A percentile compares a stretch with the other conserved stretches of the same genome.
phyloP scores from a whole-genome alignment of 1,284 basidiomycete genomes.

The Cerioporus squamosus region DNA sequence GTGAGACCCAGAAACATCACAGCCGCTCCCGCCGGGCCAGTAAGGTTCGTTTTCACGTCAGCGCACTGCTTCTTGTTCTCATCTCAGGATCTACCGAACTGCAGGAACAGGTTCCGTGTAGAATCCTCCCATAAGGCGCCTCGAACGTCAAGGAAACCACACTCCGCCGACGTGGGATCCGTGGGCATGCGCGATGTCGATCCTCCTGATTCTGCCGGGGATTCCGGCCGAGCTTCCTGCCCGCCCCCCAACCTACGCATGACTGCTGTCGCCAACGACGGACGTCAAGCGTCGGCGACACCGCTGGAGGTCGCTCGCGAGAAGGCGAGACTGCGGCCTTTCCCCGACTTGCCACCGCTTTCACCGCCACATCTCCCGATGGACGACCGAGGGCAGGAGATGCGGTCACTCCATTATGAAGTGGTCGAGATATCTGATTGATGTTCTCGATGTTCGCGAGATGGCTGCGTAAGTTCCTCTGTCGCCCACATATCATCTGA shows the following conservation, averaged over 20 bases:
- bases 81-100: constrained; percentile 10
- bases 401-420: constrained; percentile 9
- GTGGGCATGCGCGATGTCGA: not conserved
- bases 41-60: constrained; percentile 25
- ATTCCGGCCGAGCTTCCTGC: not conserved
- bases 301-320: not conserved
- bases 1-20: constrained; percentile 2
- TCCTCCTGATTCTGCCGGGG: not conserved
- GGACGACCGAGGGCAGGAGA: not conserved
- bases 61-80: constrained; percentile 9
- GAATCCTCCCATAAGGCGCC: not conserved
- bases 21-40: constrained; percentile 3
- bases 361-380: constrained; percentile 17
- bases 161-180: not conserved
- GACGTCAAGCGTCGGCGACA: too few relatives aligned
- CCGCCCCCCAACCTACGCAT: not conserved
- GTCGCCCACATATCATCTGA: not conserved
- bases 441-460: not conserved
- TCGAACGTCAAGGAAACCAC: constrained; percentile 11
- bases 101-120: constrained; percentile 6
- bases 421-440: constrained; percentile 28
- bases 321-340: constrained; percentile 8
- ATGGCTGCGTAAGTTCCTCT: constrained; percentile 7
- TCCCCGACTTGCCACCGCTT: constrained; percentile 21
- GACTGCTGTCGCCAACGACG: too few relatives aligned